A percentile compares a stretch with the other conserved stretches of the same genome.
Conservation (phyloP, 306 rosid genomes). For the Sechiopsis laciniata region DNA sequence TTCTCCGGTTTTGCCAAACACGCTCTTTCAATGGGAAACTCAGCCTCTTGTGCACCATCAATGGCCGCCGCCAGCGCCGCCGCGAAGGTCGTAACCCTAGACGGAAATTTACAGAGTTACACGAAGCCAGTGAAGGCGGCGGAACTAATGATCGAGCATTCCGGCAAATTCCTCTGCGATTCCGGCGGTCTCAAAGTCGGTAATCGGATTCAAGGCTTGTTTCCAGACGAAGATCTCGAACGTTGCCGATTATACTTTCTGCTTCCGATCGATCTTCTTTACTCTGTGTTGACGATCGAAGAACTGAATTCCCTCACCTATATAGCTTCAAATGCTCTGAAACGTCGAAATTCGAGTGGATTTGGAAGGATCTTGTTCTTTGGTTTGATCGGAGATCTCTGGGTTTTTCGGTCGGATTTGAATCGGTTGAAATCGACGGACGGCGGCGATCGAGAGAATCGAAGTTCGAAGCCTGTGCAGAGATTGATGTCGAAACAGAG, state of each 20-base stretch:
- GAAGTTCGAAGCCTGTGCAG: constrained; percentile 29
- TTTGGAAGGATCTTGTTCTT: constrained; percentile 63
- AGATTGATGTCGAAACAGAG: constrained; percentile 58
- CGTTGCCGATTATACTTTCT: constrained; percentile 55
- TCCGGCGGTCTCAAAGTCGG: constrained; percentile 64
- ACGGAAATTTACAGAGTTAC: constrained; percentile 55
- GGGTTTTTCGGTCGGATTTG: constrained; percentile 50
- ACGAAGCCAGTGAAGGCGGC: constrained; percentile 56
- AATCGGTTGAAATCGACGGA: constrained; percentile 28
- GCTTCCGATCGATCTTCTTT: constrained; percentile 77
- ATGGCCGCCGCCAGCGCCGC: constrained; percentile 27
- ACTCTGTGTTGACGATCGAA: constrained; percentile 71
- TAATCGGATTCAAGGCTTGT: constrained; percentile 63
- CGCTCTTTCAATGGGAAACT: constrained; percentile 50
- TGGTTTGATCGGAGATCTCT: constrained; percentile 42
- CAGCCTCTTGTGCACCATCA: constrained; percentile 64
- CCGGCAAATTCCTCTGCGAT: constrained; percentile 65
- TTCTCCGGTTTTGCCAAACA: constrained; percentile 19
- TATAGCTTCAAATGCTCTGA: constrained; percentile 55
- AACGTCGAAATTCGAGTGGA: constrained; percentile 41
- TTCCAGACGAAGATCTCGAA: constrained; percentile 56
- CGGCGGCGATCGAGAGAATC: constrained; percentile 12
- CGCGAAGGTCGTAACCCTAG: constrained; percentile 38
- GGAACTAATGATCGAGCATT: constrained; percentile 58
- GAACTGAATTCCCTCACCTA: constrained; percentile 57